Base-by-base conservation (phyloP, 2,329 filamentous ascomycete species). In the Pezicula carpinea region DNA sequence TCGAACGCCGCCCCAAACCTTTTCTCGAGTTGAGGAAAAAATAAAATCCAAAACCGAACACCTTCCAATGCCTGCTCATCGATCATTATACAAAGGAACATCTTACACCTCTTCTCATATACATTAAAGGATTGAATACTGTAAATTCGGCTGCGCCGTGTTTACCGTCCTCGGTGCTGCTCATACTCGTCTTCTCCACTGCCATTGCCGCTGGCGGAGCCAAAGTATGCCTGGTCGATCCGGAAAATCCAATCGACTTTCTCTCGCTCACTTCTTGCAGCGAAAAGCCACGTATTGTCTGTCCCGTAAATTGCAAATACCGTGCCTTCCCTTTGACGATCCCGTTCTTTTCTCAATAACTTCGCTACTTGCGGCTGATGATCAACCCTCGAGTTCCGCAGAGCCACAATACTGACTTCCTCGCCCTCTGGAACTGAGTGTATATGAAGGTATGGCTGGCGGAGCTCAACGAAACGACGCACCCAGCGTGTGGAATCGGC, bases 231-330 rank as follows among this genome's bases (percentile, higher is more conserved):
- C 72, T 96, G 87, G 67, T 99, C 93, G 58, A 99, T 89, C 61
- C 87, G 85, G 66, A 95, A 79, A 58, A 99, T 96, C 93, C 93
- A 99, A 65, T 97, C 93, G 58, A 91, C 85, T 74, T 96, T 96
- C 66, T 96, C 91, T 41, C 84, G 79, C 70, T 96, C 92, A 59
- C 83, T 92, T 49, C 90, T 78, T 19, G 90, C 88, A 13, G 90
- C 89, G 66, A 99, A 97, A 34, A 99, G 75, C 79, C 91, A 99
- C 26, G 91, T 96, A 67, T 96, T 96, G 65, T 93, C 87, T 50
- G 86, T 88, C 35, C 89, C 92, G 63, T 97, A 99, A 43, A 99
- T 81, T 11, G 93, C 93, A 75, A 96, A 99, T 34, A 97, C 87
- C 8, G 62, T 59, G 6, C 65, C 67, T 32, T 61, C 55, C 17